Base-by-base conservation (phyloP, 2,329 filamentous ascomycete genomes). In the Aspergillus vadensis region DNA sequence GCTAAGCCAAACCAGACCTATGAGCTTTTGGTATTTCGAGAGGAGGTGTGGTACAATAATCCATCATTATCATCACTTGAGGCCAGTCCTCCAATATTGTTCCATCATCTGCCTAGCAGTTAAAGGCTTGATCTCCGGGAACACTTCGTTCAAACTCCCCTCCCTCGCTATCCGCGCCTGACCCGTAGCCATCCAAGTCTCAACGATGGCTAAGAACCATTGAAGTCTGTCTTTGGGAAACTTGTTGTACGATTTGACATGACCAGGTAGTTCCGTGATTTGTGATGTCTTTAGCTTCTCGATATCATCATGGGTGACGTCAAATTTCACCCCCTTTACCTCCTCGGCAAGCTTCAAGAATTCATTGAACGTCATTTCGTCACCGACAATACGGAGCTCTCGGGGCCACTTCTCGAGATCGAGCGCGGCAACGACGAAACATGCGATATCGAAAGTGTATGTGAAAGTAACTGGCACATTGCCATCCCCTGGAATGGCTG, bases 211-310 rank as follows among this genome's bases (percentile, higher is more conserved):
- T 15, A 64, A 58, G 6, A 71, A 59, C 17, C 58, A 62, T 36
- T 70, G 67, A 5, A 73, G 55, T 5, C 55, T n/a, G 21, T 66
- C 55, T 49, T 70, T 72, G 0, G 71, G 66, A 15, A 71, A 59
- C 32, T 58, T 60, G 3, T 53, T 14, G 23, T 73, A 73, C 4
- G 66, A 8, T 3, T 64, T 19, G 7, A 25, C 48, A 19, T 74
- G 69, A 39, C 54, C 56, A 0, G 72, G 72, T 19, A 74, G 57
- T 49, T 72, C 75, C 4, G 75, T 77, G 1, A 70, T 59, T 47
- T 74, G 49, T 4, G 70, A 73, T 2, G 12, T 44, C 48, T 67
- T 65, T 19, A 77, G 17, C 54, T 74, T 67, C 58, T 75, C 55
- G 52, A 76, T 12, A 21, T 48, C 27, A 25, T 79, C 56, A 47